These are phyloP conservation scores for Boehmeria nivea DNA, from an alignment of 306 rosid genomes.

Conservation along the genomic window DNA sequence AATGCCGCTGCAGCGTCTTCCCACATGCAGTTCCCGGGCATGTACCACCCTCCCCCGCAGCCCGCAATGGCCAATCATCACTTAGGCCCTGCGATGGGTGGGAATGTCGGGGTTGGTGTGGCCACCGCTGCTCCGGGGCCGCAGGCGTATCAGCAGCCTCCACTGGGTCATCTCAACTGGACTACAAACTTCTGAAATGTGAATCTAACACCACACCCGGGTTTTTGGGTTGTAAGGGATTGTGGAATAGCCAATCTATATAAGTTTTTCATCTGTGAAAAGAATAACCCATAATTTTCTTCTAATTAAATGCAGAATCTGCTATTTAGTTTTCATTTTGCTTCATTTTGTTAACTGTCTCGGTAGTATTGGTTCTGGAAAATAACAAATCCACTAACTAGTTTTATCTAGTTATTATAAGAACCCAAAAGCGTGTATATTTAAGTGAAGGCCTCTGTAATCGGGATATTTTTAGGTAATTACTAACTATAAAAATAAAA, in stretches of 20 bases:
- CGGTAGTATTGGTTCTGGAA: too few relatives aligned
- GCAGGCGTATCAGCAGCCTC: conserved; percentile 93
- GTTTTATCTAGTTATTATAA: too few relatives aligned
- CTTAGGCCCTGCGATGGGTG: conserved; percentile 78
- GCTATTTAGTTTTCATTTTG: conserved; percentile 26
- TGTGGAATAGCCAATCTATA: conserved; percentile 45
- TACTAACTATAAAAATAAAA: too few relatives aligned
- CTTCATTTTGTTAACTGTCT: too few relatives aligned
- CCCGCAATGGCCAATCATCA: conserved; percentile 72
- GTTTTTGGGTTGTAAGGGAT: conserved; percentile 42
- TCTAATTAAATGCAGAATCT: conserved; percentile 29
- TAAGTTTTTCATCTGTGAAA: conserved; percentile 53
- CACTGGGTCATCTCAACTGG: conserved; percentile 87
- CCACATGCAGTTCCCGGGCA: conserved; percentile 97
- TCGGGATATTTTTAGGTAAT: too few relatives aligned
- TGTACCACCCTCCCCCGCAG: conserved; percentile 89
- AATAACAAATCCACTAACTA: too few relatives aligned
- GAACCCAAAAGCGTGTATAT: too few relatives aligned
- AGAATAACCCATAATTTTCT: conserved; percentile 30
- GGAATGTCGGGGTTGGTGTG: conserved; percentile 80
- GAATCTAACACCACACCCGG: conserved; percentile 43
- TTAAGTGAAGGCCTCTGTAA: too few relatives aligned
- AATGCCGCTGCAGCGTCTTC: conserved; percentile 87
- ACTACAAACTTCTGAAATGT: conserved; percentile 72
- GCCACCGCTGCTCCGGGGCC: conserved; percentile 84